Percentiles rank a stretch among this genome's conserved stretches.
Evolutionary conservation across 352 stramenopile species (phyloP).

Genomic region (Globisporangium sylvaticum): DNA sequence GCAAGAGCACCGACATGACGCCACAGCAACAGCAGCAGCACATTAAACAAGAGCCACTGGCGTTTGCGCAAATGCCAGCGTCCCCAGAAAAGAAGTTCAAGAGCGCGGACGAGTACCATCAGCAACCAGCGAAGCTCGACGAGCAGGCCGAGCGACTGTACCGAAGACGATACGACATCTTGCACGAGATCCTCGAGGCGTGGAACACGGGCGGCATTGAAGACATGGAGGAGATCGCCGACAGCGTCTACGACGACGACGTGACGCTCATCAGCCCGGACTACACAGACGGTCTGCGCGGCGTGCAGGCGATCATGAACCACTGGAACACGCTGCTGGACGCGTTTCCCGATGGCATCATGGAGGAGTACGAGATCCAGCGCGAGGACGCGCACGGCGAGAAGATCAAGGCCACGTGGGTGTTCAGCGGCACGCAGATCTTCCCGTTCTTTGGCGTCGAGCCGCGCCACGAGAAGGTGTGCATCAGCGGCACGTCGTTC

Average conservation of each 20-base stretch:
- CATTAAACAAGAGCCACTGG: constrained; percentile 12
- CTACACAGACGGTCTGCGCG: constrained; percentile 56
- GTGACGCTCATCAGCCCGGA: constrained; percentile 67
- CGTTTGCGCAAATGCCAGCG: background rate
- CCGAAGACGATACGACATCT: constrained; percentile 61
- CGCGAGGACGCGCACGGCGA: constrained; percentile 51
- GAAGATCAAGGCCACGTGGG: constrained; percentile 70
- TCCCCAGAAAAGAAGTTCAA: constrained; percentile 34
- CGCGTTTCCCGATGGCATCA: constrained; percentile 75
- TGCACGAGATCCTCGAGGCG: constrained; percentile 70
- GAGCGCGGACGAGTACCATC: constrained; percentile 13
- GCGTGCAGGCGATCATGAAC: constrained; percentile 64
- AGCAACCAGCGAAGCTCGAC: constrained; percentile 20
- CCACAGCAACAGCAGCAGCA: constrained; percentile 16
- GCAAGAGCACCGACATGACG: constrained; percentile 47
- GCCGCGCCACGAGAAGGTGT: constrained; percentile 73
- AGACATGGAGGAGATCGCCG: constrained; percentile 78
- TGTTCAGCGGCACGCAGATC: constrained; percentile 77
- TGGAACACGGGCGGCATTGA: constrained; percentile 83
- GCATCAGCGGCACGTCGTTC: constrained; percentile 69
- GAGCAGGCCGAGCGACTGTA: constrained; percentile 53
- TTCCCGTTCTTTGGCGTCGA: constrained; percentile 68
- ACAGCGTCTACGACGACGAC: constrained; percentile 69
- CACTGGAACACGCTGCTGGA: constrained; percentile 70
- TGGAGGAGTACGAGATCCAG: constrained; percentile 80